Base-by-base conservation (phyloP, 2,329 filamentous ascomycete species). In the Paecilomyces formosus region DNA sequence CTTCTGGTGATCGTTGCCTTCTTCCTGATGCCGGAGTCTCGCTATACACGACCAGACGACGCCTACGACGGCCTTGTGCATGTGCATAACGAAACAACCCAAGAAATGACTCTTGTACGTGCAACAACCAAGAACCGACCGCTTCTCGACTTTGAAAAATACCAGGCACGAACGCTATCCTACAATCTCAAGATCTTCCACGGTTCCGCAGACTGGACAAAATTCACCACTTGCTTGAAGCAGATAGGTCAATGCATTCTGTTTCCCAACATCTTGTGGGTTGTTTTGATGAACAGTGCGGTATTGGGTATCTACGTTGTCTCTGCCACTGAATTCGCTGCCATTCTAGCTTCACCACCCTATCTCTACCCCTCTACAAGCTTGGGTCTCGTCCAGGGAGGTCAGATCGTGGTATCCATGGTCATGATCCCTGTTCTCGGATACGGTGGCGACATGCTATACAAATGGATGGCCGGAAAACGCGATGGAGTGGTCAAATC, bases 201-300 rank as follows among this genome's bases (percentile, higher is more conserved):
- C n/a, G n/a, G n/a, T n/a, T n/a, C n/a, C n/a, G n/a, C n/a, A n/a
- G n/a, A n/a, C n/a, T n/a, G n/a, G n/a, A n/a, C n/a, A n/a, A n/a
- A n/a, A n/a, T n/a, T n/a, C n/a, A n/a, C n/a, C n/a, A n/a, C 0
- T 64, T 28, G 57, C 63, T 51, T 65, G 56, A 15, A 67, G 62
- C 68, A 74, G 64, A 70, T 71, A 6, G 66, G 66, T 8, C 62
- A 73, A 39, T 63, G 72, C 2, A 62, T 75, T 3, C 63, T 73
- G 18, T 79, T 77, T 57, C 76, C 76, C 18, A 75, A 77, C 31
- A 72, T 78, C 15, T 64, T 78, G 31, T 79, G 74, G 74, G 73
- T 74, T 2, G 63, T 78, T 13, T 66, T 68, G 6, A 58, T 78
- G 1, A 78, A 78, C 55, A 74, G 75, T 0, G 61, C 74, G 4